Base-by-base conservation (phyloP, 164 flowering plant species). In the Tetracentron sinense region DNA sequence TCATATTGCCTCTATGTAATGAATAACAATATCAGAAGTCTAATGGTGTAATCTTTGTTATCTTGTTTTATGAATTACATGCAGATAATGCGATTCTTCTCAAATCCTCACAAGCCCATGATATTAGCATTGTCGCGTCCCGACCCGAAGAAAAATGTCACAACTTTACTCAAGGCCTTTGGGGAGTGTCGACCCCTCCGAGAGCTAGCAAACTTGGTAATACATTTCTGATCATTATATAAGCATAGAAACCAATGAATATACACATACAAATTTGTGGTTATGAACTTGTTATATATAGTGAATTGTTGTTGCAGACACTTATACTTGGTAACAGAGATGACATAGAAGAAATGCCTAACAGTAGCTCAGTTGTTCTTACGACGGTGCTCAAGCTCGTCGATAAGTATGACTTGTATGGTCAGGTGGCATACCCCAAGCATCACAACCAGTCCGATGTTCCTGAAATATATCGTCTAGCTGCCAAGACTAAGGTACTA, bases 401-500 rank as follows among this genome's bases (percentile, higher is more conserved):
- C 1, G 94, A 90, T 72, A 90, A 73, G 75, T 85, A 90, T 50
- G 86, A 90, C 64, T 70, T 90, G 69, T 86, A 90, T 60, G 97
- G 97, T 65, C 92, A 84, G 26, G 92, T 90, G 22, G 94, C 97
- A 20, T 86, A 83, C 56, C 94, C 94, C 21, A 90, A 90, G 69
- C 97, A 88, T 72, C 97, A 90, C 62, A 90, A 84, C 79, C 97
- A 90, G 65, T 70, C 86, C 6, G 94, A 90, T 16, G 97, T 90
- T 35, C 97, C 94, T 14, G 80, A 87, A 7, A 90, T 90, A 38
- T 90, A 90, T 74, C 84, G 86, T 44, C 72, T 90, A 26, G 94
- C 94, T 25, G 92, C 92, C 12, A 86, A 83, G 69, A 88, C 94
- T 20, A 90, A 88, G 87, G 96, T 76, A 66, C 54, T 12, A n/a